Evolutionary conservation across 768 basidiomycete species (phyloP).

Genomic region (Mycena galopus): DNA sequence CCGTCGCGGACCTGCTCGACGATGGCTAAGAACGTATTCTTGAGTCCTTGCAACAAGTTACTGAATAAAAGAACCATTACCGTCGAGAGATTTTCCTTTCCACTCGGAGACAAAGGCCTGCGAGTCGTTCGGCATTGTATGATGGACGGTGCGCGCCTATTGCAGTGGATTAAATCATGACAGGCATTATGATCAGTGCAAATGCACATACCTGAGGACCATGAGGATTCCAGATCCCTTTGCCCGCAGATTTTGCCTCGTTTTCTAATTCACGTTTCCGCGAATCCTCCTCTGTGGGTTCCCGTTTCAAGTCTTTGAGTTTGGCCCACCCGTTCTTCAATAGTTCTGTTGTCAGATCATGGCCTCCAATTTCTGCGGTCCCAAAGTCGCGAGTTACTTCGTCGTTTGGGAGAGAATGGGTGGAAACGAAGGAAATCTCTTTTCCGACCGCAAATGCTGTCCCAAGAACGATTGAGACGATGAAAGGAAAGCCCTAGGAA

Average conservation of each 20-base stretch:
- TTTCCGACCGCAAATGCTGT: constrained; percentile 85
- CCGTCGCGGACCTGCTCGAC: constrained; percentile 97
- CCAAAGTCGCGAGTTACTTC: constrained; percentile 87
- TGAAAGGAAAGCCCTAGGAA: background rate
- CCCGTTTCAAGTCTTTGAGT: constrained; percentile 77
- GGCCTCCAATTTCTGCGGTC: constrained; percentile 75
- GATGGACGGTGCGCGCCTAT: constrained; percentile 80
- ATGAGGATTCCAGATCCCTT: constrained; percentile 90
- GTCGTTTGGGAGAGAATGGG: constrained; percentile 85
- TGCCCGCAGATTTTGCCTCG: constrained; percentile 79
- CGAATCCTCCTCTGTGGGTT: constrained; percentile 35
- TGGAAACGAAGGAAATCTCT: constrained; percentile 86
- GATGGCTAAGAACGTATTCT: constrained; percentile 66
- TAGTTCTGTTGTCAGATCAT: constrained; percentile 82
- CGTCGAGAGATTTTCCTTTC: constrained; percentile 93
- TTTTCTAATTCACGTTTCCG: constrained; percentile 77
- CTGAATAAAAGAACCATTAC: constrained; percentile 53
- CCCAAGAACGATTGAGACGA: background rate
- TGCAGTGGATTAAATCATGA: constrained; percentile 18
- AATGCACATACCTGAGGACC: constrained; percentile 69
- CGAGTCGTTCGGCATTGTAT: constrained; percentile 92
- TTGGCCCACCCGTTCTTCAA: constrained; percentile 94
- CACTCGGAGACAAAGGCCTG: constrained; percentile 90
- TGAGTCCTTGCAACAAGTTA: constrained; percentile 19
- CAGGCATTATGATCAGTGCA: background rate